Evolutionary conservation across 345 rosid species (phyloP).

Genomic region (Melastoma malabathricum): DNA sequence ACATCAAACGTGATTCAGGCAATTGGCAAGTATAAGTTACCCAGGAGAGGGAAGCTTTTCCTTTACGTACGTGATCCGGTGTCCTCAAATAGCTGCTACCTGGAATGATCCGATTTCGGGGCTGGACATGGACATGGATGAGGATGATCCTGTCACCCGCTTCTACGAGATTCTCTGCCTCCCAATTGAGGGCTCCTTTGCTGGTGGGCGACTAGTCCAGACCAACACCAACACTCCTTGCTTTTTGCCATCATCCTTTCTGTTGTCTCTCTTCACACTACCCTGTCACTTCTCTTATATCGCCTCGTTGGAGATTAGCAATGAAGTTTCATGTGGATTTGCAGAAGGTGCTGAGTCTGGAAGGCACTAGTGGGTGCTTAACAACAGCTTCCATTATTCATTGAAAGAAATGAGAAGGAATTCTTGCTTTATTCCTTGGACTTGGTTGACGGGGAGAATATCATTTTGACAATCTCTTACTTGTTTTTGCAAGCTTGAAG

Average conservation of each 20-base stretch:
- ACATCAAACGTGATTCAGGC: too few relatives aligned
- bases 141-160: constrained; percentile 18
- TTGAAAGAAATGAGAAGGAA: too few relatives aligned
- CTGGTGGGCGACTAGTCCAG: constrained; percentile 37
- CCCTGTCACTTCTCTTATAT: too few relatives aligned
- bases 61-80: constrained; percentile 34
- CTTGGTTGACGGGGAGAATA: too few relatives aligned
- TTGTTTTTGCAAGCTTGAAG: too few relatives aligned
- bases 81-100: constrained; percentile 31
- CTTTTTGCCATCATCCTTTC: constrained; percentile 16
- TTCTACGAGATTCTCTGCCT: constrained; percentile 20
- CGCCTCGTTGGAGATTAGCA: too few relatives aligned
- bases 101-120: constrained; percentile 28
- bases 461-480: too few relatives aligned
- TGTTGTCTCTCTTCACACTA: neutral
- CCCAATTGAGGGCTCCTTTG: constrained; percentile 39
- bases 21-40: too few relatives aligned
- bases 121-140: constrained; percentile 41
- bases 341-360: constrained; percentile 3
- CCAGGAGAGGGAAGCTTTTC: neutral
- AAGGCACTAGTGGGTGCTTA: constrained; percentile 3
- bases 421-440: too few relatives aligned
- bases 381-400: neutral
- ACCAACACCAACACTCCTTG: constrained; percentile 25
- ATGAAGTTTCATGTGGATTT: too few relatives aligned